These are phyloP conservation scores for Phytopythium kandeliae DNA, from an alignment of 352 stramenopile species.

Conservation along the genomic window DNA sequence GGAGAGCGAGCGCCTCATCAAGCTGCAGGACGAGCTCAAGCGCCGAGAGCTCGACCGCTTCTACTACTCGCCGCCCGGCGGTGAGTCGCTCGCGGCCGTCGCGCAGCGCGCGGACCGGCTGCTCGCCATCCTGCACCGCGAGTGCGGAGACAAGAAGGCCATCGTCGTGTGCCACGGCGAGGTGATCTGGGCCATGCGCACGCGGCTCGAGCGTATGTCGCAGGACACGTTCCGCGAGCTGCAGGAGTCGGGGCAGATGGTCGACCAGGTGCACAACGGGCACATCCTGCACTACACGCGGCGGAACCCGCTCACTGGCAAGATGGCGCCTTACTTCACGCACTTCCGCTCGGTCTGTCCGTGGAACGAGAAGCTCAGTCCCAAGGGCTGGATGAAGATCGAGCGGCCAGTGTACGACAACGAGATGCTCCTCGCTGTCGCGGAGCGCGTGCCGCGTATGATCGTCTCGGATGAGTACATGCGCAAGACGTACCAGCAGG, in stretches of 20 bases:
- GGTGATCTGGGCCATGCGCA: conserved; percentile 89
- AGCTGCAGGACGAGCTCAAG: conserved; percentile 86
- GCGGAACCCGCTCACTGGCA: conserved; percentile 57
- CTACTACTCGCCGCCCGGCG: conserved; percentile 81
- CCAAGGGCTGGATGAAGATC: conserved; percentile 87
- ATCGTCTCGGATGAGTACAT: conserved; percentile 89
- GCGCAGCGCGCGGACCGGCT: conserved; percentile 78
- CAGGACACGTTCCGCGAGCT: conserved; percentile 86
- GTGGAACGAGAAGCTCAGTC: conserved; percentile 87
- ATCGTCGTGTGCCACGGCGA: conserved; percentile 87
- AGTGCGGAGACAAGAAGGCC: conserved; percentile 68
- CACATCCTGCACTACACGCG: conserved; percentile 87
- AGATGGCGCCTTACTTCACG: conserved; percentile 82
- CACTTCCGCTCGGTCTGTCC: conserved; percentile 87
- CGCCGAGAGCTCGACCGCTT: conserved; percentile 79
- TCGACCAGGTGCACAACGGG: conserved; percentile 88
- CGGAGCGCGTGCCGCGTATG: conserved; percentile 79
- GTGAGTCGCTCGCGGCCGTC: conserved; percentile 78
- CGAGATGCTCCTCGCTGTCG: conserved; percentile 78
- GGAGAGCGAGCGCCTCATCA: conserved; percentile 78
- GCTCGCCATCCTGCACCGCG: conserved; percentile 72
- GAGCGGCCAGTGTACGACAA: conserved; percentile 87
- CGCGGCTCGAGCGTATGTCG: conserved; percentile 82
- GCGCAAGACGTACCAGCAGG: conserved; percentile 74
- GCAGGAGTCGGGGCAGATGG: conserved; percentile 77